A percentile compares a stretch with the other conserved stretches of the same genome.
Conservation (phyloP, 2,329 filamentous ascomycete species). For the Stemphylium vesicarium region DNA sequence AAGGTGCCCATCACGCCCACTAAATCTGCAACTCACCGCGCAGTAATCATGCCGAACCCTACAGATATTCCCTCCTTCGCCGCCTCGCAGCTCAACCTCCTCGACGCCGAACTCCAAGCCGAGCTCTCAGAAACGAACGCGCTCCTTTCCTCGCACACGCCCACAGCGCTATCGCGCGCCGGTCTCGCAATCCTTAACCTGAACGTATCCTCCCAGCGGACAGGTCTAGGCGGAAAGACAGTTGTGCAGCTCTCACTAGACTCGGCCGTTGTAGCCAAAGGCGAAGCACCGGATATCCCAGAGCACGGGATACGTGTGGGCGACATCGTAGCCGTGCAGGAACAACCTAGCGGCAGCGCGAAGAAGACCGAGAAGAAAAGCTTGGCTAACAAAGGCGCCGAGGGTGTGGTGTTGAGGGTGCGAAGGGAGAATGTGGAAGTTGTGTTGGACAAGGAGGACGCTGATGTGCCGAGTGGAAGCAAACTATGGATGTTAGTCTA, state of each 20-base stretch:
- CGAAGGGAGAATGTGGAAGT: conserved; percentile 66
- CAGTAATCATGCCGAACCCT: conserved; percentile 31
- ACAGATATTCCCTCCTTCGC: conserved; percentile 72
- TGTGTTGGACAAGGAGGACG: conserved; percentile 70
- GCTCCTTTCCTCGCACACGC: conserved; percentile 71
- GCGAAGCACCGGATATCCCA: conserved; percentile 62
- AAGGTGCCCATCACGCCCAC: background rate
- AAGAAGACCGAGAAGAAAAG: conserved; percentile 76
- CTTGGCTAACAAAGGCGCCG: conserved; percentile 69
- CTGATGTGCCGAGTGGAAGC: conserved; percentile 58
- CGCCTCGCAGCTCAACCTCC: conserved; percentile 70
- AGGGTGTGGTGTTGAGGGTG: conserved; percentile 74
- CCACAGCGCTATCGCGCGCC: conserved; percentile 72
- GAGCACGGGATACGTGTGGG: conserved; percentile 78
- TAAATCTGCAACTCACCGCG: background rate
- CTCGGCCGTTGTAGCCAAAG: conserved; percentile 63
- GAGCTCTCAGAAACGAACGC: conserved; percentile 73
- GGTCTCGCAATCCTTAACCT: conserved; percentile 83
- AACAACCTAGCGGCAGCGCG: conserved; percentile 73
- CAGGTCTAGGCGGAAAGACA: conserved; percentile 88
- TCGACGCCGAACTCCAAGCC: conserved; percentile 72
- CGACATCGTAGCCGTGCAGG: conserved; percentile 77
- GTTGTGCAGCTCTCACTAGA: conserved; percentile 82
- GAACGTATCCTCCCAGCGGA: conserved; percentile 75
- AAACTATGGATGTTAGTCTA: conserved; percentile 68